Evolutionary conservation across 257 asterid genomes (phyloP).

Genomic region (Nicotiana sylvestris): DNA sequence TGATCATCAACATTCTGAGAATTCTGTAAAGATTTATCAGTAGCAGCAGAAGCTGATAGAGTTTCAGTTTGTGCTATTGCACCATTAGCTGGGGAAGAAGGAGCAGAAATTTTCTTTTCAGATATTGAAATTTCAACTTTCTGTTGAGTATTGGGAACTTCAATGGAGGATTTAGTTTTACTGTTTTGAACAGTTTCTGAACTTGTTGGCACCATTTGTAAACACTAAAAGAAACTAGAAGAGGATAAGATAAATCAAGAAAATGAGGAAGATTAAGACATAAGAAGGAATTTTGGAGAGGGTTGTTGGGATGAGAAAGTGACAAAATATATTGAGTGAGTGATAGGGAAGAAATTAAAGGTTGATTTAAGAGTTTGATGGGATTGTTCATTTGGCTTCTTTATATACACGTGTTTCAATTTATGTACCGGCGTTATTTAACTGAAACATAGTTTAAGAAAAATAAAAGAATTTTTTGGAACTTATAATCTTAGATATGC

Average conservation of each 20-base stretch:
- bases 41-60: neutral
- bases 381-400: neutral
- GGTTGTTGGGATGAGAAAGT: neutral
- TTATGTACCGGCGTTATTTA: too few relatives aligned
- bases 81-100: neutral
- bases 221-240: neutral
- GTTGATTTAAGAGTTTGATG: neutral
- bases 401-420: neutral
- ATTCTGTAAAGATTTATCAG: neutral
- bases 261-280: neutral
- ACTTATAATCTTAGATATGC: too few relatives aligned
- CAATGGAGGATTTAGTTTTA: slow-evolving; percentile 4
- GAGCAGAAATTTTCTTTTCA: neutral
- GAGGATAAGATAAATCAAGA: neutral
- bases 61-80: neutral
- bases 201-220: neutral
- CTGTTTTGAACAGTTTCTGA: neutral
- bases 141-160: neutral
- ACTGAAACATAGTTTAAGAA: too few relatives aligned
- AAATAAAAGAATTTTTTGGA: too few relatives aligned
- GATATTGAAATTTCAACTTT: neutral
- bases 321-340: neutral
- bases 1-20: neutral
- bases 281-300: neutral
- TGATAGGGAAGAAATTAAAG: neutral